phyloP scores from a whole-genome alignment of 768 basidiomycete genomes.

The Suillus variegatus region DNA sequence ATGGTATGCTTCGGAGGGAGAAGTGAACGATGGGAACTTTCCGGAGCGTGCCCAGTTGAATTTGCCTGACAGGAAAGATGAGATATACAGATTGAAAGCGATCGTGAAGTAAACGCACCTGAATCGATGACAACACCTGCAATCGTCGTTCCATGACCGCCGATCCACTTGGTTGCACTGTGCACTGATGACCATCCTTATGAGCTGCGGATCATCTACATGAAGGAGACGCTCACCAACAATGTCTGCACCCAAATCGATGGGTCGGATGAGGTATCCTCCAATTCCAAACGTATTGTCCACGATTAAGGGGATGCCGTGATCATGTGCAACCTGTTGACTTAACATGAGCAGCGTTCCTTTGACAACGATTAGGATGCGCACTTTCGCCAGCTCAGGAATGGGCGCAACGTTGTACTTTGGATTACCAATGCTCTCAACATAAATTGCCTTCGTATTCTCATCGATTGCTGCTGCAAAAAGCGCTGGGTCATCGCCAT shows the following conservation, averaged over 20 bases:
- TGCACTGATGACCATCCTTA: constrained; percentile 37
- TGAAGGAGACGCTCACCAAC: constrained; percentile 33
- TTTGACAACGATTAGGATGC: background rate
- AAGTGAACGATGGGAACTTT: constrained; percentile 56
- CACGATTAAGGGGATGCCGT: constrained; percentile 62
- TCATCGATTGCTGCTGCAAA: constrained; percentile 58
- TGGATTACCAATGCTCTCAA: constrained; percentile 66
- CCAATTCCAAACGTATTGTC: constrained; percentile 68
- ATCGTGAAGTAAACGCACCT: constrained; percentile 35
- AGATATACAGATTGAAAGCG: background rate
- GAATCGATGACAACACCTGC: constrained; percentile 65
- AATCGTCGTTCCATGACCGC: constrained; percentile 67
- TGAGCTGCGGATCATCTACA: background rate
- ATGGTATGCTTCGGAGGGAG: constrained; percentile 58
- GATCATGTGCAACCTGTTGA: constrained; percentile 55
- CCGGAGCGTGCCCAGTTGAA: constrained; percentile 58
- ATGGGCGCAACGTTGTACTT: constrained; percentile 56
- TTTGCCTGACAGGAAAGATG: constrained; percentile 38
- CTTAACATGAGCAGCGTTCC: background rate
- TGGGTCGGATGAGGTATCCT: constrained; percentile 55
- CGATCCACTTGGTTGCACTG: constrained; percentile 69
- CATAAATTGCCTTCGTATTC: constrained; percentile 57
- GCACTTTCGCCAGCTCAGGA: constrained; percentile 54
- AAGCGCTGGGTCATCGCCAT: constrained; percentile 43
- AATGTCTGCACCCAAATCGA: constrained; percentile 60